Evolutionary conservation across 257 asterid species (phyloP).

Genomic region (Anisodus tanguticus): DNA sequence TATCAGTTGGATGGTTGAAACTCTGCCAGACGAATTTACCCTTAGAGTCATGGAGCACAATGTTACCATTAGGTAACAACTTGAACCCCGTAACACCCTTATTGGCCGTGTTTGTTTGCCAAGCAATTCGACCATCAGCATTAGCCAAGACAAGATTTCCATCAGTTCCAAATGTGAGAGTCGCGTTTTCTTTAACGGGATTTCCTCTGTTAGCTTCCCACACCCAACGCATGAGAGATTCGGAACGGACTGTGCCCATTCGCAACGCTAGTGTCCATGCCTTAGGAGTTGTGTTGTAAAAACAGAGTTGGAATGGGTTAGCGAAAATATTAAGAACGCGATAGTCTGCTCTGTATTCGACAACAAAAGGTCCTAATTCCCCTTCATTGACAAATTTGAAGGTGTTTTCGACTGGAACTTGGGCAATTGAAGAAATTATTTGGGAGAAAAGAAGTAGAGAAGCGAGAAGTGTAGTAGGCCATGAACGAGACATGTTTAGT

Average conservation of each 20-base stretch:
- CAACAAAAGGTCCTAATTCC: conserved; percentile 31
- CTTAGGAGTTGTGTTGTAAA: conserved; percentile 39
- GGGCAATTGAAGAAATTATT: conserved; percentile 26
- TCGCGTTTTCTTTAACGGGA: conserved; percentile 36
- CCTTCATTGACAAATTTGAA: conserved; percentile 35
- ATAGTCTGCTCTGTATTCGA: conserved; percentile 33
- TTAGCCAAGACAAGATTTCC: conserved; percentile 31
- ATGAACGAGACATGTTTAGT: background rate
- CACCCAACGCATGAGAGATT: conserved; percentile 36
- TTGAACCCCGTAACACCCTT: conserved; percentile 31
- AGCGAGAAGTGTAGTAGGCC: background rate
- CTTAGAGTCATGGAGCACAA: conserved; percentile 30
- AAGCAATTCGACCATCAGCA: conserved; percentile 32
- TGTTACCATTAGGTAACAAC: conserved; percentile 36
- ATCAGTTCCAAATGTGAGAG: conserved; percentile 9
- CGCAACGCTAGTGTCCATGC: conserved; percentile 35
- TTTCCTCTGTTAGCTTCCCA: conserved; percentile 36
- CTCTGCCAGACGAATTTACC: conserved; percentile 40
- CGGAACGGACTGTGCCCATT: conserved; percentile 34
- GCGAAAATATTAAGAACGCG: background rate
- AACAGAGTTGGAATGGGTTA: conserved; percentile 30
- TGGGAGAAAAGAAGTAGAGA: background rate
- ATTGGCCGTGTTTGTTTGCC: conserved; percentile 38
- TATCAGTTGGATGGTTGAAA: conserved; percentile 32
- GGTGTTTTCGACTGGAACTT: conserved; percentile 34